These are phyloP conservation scores for Biscutella laevigata DNA, from an alignment of 441 rosid genomes.

Conservation along the genomic window DNA sequence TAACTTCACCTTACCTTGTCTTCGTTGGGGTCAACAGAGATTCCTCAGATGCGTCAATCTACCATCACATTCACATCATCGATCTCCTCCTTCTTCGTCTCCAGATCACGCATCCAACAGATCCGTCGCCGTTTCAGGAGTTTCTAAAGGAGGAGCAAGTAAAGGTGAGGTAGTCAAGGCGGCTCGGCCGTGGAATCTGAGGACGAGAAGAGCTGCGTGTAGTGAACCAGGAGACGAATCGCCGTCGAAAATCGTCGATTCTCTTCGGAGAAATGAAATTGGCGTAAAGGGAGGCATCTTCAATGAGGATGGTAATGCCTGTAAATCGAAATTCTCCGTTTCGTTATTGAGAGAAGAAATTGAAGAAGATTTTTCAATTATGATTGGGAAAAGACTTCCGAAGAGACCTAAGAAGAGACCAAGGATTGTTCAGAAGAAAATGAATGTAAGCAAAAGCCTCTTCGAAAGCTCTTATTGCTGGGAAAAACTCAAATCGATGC, in stretches of 20 bases:
- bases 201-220: conserved; percentile 52
- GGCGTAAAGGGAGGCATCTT: conserved; percentile 8
- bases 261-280: neutral
- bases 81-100: conserved; percentile 5
- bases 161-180: conserved; percentile 4
- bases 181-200: conserved; percentile 45
- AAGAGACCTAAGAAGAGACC: conserved; percentile 60
- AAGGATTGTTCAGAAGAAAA: conserved; percentile 41
- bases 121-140: conserved; percentile 13
- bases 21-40: conserved; percentile 46
- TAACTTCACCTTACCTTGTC: conserved; percentile 40
- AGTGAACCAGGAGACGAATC: conserved; percentile 27
- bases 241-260: neutral
- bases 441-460: conserved; percentile 27
- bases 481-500: neutral
- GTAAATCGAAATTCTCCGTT: conserved; percentile 33
- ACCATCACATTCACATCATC: conserved; percentile 13
- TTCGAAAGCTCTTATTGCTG: neutral
- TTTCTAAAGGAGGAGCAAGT: neutral
- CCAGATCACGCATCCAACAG: conserved; percentile 13
- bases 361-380: conserved; percentile 40
- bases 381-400: conserved; percentile 38
- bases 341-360: conserved; percentile 38
- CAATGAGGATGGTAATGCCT: too few species aligned
- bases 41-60: conserved; percentile 40